phyloP scores from a whole-genome alignment of 805 yeast species.

The Pichia manshurica region DNA sequence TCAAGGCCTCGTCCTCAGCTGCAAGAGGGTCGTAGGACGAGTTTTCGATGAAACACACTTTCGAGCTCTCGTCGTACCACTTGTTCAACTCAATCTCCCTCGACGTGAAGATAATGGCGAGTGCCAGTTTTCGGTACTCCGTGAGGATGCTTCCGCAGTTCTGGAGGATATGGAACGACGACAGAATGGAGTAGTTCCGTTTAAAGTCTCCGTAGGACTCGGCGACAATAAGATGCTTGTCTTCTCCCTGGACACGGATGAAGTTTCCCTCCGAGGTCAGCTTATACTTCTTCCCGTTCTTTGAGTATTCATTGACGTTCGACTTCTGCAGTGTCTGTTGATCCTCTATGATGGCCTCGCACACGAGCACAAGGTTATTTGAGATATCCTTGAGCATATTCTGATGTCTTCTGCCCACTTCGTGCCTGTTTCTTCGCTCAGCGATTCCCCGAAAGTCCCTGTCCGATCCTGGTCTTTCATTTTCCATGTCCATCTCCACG shows the following conservation, averaged over 20 bases:
- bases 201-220: conserved; percentile 20
- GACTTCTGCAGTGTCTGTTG: conserved; percentile 24
- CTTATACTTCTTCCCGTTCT: conserved; percentile 45
- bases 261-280: conserved; percentile 41
- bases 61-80: conserved; percentile 43
- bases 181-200: conserved; percentile 34
- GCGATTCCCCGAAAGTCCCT: no score
- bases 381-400: conserved; percentile 25
- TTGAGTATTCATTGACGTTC: conserved; percentile 26
- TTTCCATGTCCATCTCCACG: no score
- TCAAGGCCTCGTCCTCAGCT: conserved; percentile 30
- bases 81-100: conserved; percentile 41
- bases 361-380: conserved; percentile 23
- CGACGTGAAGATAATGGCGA: conserved; percentile 45
- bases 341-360: conserved; percentile 23
- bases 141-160: conserved; percentile 35
- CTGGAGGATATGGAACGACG: conserved; percentile 39
- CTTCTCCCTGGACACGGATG: conserved; percentile 43
- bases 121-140: conserved; percentile 37
- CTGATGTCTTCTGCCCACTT: no score
- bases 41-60: conserved; percentile 34
- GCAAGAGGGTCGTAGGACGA: conserved; percentile 31
- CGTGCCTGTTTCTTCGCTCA: no score
- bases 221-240: conserved; percentile 42
- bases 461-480: no score